Evolutionary conservation across 805 yeast species (phyloP), one percentile per base, ranked within the genome.

Genomic region (Saccharomycopsis schoenii): DNA sequence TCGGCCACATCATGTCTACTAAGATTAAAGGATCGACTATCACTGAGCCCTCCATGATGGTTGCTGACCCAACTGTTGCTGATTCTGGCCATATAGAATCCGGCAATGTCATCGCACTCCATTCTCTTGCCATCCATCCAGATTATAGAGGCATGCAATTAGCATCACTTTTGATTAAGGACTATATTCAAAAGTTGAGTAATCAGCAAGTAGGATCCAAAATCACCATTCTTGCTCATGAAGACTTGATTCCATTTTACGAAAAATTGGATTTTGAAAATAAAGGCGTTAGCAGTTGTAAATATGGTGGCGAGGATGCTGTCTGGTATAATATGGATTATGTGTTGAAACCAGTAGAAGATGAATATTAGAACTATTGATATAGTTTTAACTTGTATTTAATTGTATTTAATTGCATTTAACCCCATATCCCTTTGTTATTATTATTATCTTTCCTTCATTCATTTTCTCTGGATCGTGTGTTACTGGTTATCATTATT

Each of bases 181-280:
- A 93, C 73, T 94, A 89, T 74, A 81, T 92, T 64, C 97, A 94
- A 72, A 89, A 93, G 70, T 76, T 93, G 72, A 83, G 89, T 57
- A 90, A 90, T 71, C 96, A 91, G 71, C 89, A 85, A 66, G 84
- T 90, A 64, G 97, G 94, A 55, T 88, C 84, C 67, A 80, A 83
- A 68, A 84, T 93, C 58, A 81, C 84, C 6, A 77, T 93, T 39
- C 80, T 93, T 62, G 88, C 91, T 37, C 90, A 88, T 68, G 80
- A 83, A 56, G 76, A 79, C 25, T 77, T 90, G 68, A 74, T 85
- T 19, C 85, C 87, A 21, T 92, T 92, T 72, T 93, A 93, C 74
- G 85, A 83, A 68, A 82, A 86, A 67, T 79, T 90, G 43, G 97
- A 97, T 0, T 94, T 93, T 73, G 75, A 77, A 62, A 83, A 85